A percentile compares a stretch with the other conserved stretches of the same genome.
These are phyloP conservation scores for Ascoidea tarda DNA, from an alignment of 805 yeast species.

Conservation along the genomic window DNA sequence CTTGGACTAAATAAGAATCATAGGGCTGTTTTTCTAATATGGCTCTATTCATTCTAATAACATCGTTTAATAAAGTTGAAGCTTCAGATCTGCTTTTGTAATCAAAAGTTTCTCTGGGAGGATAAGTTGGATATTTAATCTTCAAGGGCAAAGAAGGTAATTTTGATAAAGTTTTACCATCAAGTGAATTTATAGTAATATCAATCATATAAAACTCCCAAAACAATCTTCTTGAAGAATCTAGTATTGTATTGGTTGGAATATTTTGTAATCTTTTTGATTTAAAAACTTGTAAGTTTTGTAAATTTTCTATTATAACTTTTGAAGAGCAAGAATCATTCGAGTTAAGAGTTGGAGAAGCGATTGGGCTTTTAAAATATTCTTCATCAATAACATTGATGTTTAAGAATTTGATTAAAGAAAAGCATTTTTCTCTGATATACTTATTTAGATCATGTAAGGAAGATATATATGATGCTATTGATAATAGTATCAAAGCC, in stretches of 20 bases:
- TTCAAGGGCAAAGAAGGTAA: constrained; percentile 16
- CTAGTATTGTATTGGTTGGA: constrained; percentile 9
- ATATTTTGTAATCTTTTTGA: constrained; percentile 7
- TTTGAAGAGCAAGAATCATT: background rate
- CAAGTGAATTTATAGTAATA: constrained; percentile 38
- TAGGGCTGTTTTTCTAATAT: constrained; percentile 26
- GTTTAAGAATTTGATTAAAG: constrained; percentile 22
- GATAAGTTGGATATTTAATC: constrained; percentile 23
- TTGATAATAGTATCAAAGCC: constrained; percentile 23
- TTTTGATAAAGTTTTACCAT: constrained; percentile 28
- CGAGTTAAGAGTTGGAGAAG: background rate
- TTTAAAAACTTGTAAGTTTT: constrained; percentile 14
- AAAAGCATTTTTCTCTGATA: constrained; percentile 27
- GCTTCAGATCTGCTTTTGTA: constrained; percentile 31
- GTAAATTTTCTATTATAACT: constrained; percentile 4
- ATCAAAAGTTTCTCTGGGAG: constrained; percentile 25
- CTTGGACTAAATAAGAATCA: constrained; percentile 21
- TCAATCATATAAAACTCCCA: constrained; percentile 42
- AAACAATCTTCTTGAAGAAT: constrained; percentile 27
- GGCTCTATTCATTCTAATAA: constrained; percentile 31
- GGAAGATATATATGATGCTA: constrained; percentile 35
- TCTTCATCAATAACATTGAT: constrained; percentile 24
- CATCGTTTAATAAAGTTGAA: constrained; percentile 33
- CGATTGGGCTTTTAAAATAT: background rate
- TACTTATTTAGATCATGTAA: constrained; percentile 29